A percentile compares a stretch with the other conserved stretches of the same genome.
Conservation (phyloP, 2,329 filamentous ascomycete species). For the Cryphonectria nitschkei region DNA sequence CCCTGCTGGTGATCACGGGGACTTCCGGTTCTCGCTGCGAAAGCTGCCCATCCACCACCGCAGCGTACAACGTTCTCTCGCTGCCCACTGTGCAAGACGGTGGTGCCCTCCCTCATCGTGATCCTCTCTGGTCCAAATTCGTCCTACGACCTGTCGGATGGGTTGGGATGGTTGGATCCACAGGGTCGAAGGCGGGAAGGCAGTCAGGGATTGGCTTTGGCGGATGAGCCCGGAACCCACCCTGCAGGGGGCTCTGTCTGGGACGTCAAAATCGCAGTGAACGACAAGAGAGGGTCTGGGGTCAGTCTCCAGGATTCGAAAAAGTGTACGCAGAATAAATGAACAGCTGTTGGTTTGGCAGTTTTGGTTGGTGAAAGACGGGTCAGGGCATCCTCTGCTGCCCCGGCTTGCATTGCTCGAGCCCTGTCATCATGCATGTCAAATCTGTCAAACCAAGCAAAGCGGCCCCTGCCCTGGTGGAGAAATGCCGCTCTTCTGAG, state of each 20-base stretch:
- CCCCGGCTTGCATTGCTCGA: conserved; percentile 20
- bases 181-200: conserved; percentile 15
- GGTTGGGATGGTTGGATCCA: background rate
- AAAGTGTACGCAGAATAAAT: background rate
- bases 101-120: background rate
- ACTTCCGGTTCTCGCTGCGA: background rate
- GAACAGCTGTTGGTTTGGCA: conserved; percentile 5
- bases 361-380: background rate
- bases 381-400: background rate
- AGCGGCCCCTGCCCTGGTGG: conserved; percentile 23
- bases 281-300: conserved; percentile 2
- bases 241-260: conserved; percentile 5
- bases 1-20: background rate
- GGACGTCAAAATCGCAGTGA: conserved; percentile 7
- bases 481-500: conserved; percentile 17
- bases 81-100: background rate
- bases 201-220: conserved; percentile 10
- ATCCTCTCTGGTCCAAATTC: background rate
- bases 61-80: background rate
- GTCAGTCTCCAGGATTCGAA: background rate
- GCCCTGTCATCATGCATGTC: conserved; percentile 21
- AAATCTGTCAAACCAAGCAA: conserved; percentile 27
- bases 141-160: background rate
- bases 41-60: background rate
- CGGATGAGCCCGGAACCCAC: conserved; percentile 10